phyloP scores from a whole-genome alignment of 192 early-diverging fungal species.

The Kickxella alabastrina region DNA sequence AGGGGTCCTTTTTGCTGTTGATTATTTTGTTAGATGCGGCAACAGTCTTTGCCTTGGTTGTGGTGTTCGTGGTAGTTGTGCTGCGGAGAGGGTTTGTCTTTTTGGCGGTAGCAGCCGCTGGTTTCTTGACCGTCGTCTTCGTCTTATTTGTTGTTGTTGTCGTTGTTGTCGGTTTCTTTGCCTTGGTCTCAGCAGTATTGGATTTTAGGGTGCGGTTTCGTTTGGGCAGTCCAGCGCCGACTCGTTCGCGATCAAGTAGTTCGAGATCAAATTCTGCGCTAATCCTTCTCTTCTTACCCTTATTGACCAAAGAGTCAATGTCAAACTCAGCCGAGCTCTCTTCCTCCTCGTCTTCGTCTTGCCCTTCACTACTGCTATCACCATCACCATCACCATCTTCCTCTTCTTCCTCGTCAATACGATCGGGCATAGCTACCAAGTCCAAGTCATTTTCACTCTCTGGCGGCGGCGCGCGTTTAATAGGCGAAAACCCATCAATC shows the following conservation, averaged over 20 bases:
- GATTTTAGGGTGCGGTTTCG: conserved; percentile 1
- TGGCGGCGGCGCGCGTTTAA: conserved; percentile 12
- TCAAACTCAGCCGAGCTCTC: too few relatives aligned
- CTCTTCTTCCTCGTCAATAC: not conserved
- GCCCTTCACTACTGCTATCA: not conserved
- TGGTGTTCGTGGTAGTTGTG: not conserved
- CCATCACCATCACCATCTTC: not conserved
- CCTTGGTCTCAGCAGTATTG: not conserved
- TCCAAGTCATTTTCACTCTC: conserved; percentile 3
- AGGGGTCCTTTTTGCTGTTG: not conserved
- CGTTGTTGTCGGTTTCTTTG: not conserved
- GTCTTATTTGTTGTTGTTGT: not conserved
- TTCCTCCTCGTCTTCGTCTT: too few relatives aligned
- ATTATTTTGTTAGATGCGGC: not conserved
- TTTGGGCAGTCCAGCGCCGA: conserved; percentile 1
- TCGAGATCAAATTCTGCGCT: too few relatives aligned
- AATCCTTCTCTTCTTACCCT: too few relatives aligned
- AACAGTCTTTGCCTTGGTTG: not conserved
- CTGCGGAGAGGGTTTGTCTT: not conserved
- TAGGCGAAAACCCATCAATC: conserved; percentile 39
- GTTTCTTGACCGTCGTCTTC: too few relatives aligned
- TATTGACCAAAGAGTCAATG: too few relatives aligned
- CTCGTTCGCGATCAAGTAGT: too few relatives aligned
- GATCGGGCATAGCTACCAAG: not conserved
- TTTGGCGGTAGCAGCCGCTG: not conserved